Conservation (phyloP, 805 yeast species). For the Candida stauntonica region DNA sequence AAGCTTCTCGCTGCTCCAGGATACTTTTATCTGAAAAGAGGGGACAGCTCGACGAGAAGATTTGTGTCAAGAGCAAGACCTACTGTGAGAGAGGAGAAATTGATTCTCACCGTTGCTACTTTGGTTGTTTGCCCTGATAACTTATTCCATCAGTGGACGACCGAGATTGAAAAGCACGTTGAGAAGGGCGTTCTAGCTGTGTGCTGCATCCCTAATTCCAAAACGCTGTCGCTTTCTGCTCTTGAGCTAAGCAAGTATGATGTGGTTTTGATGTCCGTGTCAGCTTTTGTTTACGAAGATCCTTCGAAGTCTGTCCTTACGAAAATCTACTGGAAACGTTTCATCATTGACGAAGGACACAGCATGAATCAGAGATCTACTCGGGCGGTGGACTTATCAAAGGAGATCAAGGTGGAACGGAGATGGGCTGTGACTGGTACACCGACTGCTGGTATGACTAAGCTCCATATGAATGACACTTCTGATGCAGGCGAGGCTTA, state of each 20-base stretch:
- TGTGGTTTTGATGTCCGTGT: constrained; percentile 45
- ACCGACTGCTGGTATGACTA: constrained; percentile 67
- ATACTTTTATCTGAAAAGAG: constrained; percentile 33
- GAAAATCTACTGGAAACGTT: constrained; percentile 57
- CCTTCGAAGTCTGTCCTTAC: constrained; percentile 34
- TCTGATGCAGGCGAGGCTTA: constrained; percentile 34
- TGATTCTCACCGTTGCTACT: constrained; percentile 48
- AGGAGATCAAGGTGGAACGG: constrained; percentile 49
- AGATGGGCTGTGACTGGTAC: constrained; percentile 77
- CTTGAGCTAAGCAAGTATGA: constrained; percentile 40
- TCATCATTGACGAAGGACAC: constrained; percentile 76
- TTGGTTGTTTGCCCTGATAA: constrained; percentile 64
- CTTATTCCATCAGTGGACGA: constrained; percentile 59
- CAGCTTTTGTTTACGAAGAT: constrained; percentile 40
- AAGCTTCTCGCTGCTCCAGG: constrained; percentile 40
- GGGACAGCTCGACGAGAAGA: constrained; percentile 19
- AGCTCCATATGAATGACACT: constrained; percentile 39
- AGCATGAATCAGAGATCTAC: constrained; percentile 51
- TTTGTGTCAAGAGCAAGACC: constrained; percentile 17
- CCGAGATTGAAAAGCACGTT: constrained; percentile 55
- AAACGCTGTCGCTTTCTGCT: constrained; percentile 29
- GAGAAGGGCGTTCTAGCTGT: constrained; percentile 34
- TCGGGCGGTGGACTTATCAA: constrained; percentile 45
- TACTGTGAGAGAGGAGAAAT: constrained; percentile 24
- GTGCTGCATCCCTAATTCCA: constrained; percentile 25